Evolutionary conservation across 2,329 filamentous ascomycete genomes (phyloP).

Genomic region (Nigrospora sphaerica): DNA sequence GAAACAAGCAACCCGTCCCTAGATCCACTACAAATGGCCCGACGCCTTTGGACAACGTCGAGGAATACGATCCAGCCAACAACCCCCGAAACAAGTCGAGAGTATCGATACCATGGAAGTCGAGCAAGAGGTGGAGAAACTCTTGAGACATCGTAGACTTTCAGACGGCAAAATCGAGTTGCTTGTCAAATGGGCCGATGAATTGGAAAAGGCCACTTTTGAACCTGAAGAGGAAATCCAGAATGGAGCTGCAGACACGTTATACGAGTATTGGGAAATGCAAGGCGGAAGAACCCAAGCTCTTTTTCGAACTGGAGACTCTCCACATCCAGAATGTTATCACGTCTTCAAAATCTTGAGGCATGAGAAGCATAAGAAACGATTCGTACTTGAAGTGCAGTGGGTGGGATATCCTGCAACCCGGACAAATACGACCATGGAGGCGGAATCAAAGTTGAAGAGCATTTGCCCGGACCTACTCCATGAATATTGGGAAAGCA

Average conservation of each 20-base stretch:
- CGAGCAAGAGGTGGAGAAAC: constrained; percentile 12
- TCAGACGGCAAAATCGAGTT: constrained; percentile 17
- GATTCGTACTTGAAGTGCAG: constrained; percentile 22
- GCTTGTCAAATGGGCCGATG: constrained; percentile 21
- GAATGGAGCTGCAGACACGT: constrained; percentile 19
- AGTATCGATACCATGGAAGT: no score
- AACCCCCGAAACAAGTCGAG: no score
- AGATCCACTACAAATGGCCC: no score
- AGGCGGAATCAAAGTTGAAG: constrained; percentile 21
- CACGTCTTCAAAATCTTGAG: constrained; percentile 19
- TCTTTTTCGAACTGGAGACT: constrained; percentile 15
- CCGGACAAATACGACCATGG: constrained; percentile 18
- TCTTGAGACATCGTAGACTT: constrained; percentile 16
- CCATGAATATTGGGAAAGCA: constrained; percentile 19
- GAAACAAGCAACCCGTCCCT: no score
- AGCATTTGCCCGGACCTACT: constrained; percentile 15
- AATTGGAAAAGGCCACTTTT: constrained; percentile 21
- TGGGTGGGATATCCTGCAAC: constrained; percentile 23
- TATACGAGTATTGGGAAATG: constrained; percentile 25
- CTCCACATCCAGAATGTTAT: constrained; percentile 8
- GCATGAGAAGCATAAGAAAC: constrained; percentile 17
- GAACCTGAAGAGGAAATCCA: constrained; percentile 26
- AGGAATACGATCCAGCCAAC: no score
- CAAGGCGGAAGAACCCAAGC: constrained; percentile 21
- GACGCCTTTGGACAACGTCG: no score